A percentile compares a stretch with the other conserved stretches of the same genome.
phyloP scores from a whole-genome alignment of 164 flowering plant species.

The Amborella trichopoda region DNA sequence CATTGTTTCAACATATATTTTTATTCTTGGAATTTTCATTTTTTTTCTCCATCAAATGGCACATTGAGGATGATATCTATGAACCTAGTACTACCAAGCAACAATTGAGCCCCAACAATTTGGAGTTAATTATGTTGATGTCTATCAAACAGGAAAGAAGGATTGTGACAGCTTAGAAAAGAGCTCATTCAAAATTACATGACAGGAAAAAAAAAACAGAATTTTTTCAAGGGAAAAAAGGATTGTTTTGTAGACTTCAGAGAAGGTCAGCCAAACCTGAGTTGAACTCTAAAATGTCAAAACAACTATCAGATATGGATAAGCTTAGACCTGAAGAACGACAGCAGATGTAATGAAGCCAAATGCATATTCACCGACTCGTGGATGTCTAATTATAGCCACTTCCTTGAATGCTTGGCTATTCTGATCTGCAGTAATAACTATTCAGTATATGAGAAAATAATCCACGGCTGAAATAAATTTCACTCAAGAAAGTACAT shows the following conservation, averaged over 20 bases:
- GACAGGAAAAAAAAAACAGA: neutral
- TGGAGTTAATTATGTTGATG: neutral
- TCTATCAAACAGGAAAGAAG: neutral
- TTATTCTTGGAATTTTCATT: too few relatives aligned
- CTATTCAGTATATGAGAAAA: neutral
- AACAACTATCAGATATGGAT: neutral
- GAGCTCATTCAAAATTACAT: neutral
- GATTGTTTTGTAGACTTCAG: neutral
- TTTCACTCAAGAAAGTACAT: too few relatives aligned
- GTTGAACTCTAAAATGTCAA: neutral
- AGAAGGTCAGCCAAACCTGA: neutral
- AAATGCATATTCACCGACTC: slow-evolving; percentile 90
- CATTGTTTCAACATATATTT: too few relatives aligned
- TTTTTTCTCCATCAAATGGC: too few relatives aligned
- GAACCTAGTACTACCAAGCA: neutral
- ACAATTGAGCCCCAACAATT: neutral
- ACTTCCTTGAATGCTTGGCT: slow-evolving; percentile 88
- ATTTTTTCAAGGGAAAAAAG: neutral
- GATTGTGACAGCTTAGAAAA: neutral
- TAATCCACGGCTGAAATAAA: neutral
- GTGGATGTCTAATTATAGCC: slow-evolving; percentile 88
- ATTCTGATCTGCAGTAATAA: slow-evolving; percentile 60
- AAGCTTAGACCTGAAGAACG: slow-evolving; percentile 38
- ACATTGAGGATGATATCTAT: neutral
- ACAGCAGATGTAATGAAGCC: slow-evolving; percentile 86